A percentile compares a stretch with the other conserved stretches of the same genome.
Evolutionary conservation across 257 asterid species (phyloP).

Genomic region (Paulownia fortunei): DNA sequence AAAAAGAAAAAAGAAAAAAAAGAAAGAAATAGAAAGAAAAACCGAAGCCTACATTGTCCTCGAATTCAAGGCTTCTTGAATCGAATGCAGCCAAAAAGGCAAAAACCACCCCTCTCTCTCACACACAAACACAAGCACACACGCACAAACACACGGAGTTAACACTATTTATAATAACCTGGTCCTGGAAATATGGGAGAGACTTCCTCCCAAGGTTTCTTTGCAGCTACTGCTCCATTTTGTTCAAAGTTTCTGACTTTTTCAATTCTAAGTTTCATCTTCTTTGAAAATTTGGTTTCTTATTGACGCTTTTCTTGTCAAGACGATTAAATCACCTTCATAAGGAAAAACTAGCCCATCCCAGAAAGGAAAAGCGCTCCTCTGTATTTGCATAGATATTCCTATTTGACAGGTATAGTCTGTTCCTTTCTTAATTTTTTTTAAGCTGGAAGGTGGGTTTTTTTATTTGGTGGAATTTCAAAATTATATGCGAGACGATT

Average conservation of each 20-base stretch:
- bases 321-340: not conserved
- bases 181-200: slow-evolving; percentile 19
- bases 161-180: slow-evolving; percentile 19
- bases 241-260: slow-evolving; percentile 20
- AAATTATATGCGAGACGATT: not conserved
- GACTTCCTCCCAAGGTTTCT: slow-evolving; percentile 27
- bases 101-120: slow-evolving; percentile 11
- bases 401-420: slow-evolving; percentile 33
- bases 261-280: slow-evolving; percentile 25
- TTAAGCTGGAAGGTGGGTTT: slow-evolving; percentile 18
- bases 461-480: not conserved
- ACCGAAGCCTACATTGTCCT: slow-evolving; percentile 31
- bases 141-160: slow-evolving; percentile 6
- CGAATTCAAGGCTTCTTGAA: slow-evolving; percentile 39
- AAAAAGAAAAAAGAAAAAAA: no score
- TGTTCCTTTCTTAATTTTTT: slow-evolving; percentile 9
- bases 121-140: not conserved
- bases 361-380: not conserved
- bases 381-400: slow-evolving; percentile 17
- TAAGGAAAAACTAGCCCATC: slow-evolving; percentile 10
- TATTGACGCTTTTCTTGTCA: not conserved
- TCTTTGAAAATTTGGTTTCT: not conserved
- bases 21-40: not conserved
- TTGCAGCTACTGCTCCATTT: slow-evolving; percentile 27
- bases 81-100: slow-evolving; percentile 28